Conservation (phyloP, 371 early-diverging fungal species). For the Batrachochytrium dendrobatidis region DNA sequence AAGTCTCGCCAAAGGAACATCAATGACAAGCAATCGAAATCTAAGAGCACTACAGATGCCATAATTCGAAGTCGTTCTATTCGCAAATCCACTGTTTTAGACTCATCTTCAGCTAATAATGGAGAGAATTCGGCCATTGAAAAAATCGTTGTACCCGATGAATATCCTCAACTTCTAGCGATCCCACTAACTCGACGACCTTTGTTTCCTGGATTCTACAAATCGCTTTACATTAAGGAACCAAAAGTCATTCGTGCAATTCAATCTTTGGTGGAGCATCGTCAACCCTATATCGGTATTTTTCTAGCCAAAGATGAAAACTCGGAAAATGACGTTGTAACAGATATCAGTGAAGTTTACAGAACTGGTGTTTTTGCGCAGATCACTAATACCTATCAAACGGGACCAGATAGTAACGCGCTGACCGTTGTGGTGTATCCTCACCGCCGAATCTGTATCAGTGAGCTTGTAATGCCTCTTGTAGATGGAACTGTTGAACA, state of each 20-base stretch:
- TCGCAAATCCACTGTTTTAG: not conserved
- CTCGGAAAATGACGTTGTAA: constrained; percentile 75
- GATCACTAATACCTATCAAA: constrained; percentile 89
- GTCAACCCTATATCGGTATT: constrained; percentile 90
- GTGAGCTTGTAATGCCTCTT: constrained; percentile 47
- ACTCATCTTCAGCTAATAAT: not conserved
- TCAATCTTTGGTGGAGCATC: constrained; percentile 78
- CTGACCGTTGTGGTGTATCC: constrained; percentile 92
- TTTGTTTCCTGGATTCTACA: constrained; percentile 94
- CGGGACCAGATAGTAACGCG: constrained; percentile 71
- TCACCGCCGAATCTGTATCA: constrained; percentile 81
- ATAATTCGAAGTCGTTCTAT: not conserved
- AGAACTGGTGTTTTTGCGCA: constrained; percentile 94
- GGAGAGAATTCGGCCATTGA: constrained; percentile 8
- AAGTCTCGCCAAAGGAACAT: not conserved
- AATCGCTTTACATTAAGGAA: constrained; percentile 91
- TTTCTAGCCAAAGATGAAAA: constrained; percentile 79
- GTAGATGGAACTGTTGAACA: too few relatives aligned
- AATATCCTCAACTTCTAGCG: constrained; percentile 77
- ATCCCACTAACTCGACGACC: constrained; percentile 90
- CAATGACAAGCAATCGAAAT: not conserved
- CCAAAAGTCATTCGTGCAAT: constrained; percentile 85
- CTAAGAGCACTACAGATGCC: not conserved
- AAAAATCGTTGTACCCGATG: constrained; percentile 22
- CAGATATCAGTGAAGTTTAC: constrained; percentile 69